Percentiles rank a stretch among this genome's conserved stretches.
Evolutionary conservation across 78 protist species (phyloP).

Genomic region (Speleostelium caveatum): DNA sequence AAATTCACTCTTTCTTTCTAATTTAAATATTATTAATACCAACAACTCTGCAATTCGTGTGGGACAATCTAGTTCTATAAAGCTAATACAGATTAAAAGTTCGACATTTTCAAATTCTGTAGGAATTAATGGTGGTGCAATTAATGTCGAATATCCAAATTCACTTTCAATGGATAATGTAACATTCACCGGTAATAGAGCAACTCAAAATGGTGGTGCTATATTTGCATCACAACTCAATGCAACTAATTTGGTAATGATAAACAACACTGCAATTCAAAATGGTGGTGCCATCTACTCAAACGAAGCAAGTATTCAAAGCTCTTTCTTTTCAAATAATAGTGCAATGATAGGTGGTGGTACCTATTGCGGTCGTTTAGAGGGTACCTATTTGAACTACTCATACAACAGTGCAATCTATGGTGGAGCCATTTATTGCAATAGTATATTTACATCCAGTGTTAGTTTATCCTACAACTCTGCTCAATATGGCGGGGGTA

Average conservation of each 20-base stretch:
- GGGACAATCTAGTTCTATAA: neutral
- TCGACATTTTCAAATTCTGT: neutral
- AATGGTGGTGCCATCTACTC: conserved; percentile 41
- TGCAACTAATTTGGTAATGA: neutral
- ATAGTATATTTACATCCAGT: neutral
- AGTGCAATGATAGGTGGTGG: neutral
- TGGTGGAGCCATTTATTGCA: conserved; percentile 24
- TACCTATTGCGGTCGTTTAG: neutral
- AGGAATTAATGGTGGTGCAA: conserved; percentile 29
- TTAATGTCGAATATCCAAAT: conserved; percentile 20
- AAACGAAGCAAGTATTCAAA: too few species aligned
- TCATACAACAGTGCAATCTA: neutral
- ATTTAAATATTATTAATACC: conserved; percentile 2
- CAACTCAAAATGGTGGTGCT: conserved; percentile 6
- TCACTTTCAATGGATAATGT: neutral
- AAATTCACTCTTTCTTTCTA: too few species aligned
- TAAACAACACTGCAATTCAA: neutral
- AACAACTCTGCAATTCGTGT: conserved; percentile 2
- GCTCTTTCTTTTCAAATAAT: neutral
- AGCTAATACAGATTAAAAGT: neutral
- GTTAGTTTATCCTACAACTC: neutral
- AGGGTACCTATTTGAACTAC: too few species aligned
- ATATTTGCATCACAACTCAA: neutral
- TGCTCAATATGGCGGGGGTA: conserved; percentile 21
- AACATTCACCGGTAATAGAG: neutral